These are phyloP conservation scores for Magnaporthiopsis poae DNA, from an alignment of 2,329 filamentous ascomycete species.

Conservation along the genomic window DNA sequence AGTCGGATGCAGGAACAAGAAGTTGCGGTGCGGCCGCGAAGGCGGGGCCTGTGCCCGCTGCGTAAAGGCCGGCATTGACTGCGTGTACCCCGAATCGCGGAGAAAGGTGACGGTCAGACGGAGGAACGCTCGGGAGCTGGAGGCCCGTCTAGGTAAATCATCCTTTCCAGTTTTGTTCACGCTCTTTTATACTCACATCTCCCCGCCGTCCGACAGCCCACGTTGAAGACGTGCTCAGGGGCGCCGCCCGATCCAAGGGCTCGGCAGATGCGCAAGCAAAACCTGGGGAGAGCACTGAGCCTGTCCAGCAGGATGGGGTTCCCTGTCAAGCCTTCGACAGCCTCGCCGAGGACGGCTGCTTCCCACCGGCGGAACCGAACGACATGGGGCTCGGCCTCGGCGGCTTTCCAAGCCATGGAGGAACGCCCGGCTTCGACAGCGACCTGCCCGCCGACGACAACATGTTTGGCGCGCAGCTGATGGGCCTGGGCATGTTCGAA, in stretches of 20 bases:
- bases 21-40: slow-evolving; percentile 75
- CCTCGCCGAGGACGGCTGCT: background rate
- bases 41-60: slow-evolving; percentile 76
- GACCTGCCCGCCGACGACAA: background rate
- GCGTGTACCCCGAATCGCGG: slow-evolving; percentile 79
- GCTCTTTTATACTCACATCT: background rate
- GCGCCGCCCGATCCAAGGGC: slow-evolving; percentile 35
- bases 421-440: background rate
- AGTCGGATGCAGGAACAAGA: slow-evolving; percentile 71
- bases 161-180: background rate
- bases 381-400: background rate
- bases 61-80: slow-evolving; percentile 61
- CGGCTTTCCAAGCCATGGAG: background rate
- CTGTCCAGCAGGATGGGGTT: background rate
- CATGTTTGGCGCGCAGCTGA: slow-evolving; percentile 44
- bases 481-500: slow-evolving; percentile 73
- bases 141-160: slow-evolving; percentile 67
- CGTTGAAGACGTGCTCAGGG: slow-evolving; percentile 70
- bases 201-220: slow-evolving; percentile 45
- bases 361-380: background rate
- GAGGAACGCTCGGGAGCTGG: slow-evolving; percentile 81
- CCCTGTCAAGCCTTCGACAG: background rate
- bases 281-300: slow-evolving; percentile 8
- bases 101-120: slow-evolving; percentile 82
- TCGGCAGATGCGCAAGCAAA: background rate